These are phyloP conservation scores for Gracilaria gracilis DNA, from an alignment of 23 red algal species.

Conservation along the genomic window DNA sequence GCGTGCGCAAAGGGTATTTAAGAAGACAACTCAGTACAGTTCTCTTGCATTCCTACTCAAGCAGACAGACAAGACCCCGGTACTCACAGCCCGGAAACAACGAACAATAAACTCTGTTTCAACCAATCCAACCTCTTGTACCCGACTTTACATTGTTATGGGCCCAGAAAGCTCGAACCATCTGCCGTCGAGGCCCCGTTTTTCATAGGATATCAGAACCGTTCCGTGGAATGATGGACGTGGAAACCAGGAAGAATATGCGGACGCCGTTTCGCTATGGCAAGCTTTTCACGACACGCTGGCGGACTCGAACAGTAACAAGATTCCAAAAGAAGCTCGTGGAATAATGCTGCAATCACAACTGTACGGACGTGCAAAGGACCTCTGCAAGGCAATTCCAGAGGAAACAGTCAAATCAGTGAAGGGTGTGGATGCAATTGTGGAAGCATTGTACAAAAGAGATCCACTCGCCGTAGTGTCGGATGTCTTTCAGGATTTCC, in stretches of 20 bases:
- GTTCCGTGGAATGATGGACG: slow-evolving; percentile 5
- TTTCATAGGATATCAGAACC: background rate
- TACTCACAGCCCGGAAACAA: no score
- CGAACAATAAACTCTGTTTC: no score
- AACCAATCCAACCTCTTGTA: no score
- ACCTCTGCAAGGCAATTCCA: slow-evolving; percentile 31
- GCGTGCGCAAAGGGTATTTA: no score
- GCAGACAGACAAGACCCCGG: no score
- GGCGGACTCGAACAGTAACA: slow-evolving; percentile 22
- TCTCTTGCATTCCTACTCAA: no score
- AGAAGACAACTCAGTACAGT: no score
- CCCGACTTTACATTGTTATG: slow-evolving; percentile 9
- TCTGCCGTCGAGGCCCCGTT: background rate
- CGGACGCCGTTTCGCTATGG: slow-evolving; percentile 30
- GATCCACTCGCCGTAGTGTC: slow-evolving; percentile 42
- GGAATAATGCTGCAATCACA: slow-evolving; percentile 23
- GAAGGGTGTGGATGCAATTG: slow-evolving; percentile 16
- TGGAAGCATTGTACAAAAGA: slow-evolving; percentile 23
- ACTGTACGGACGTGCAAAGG: slow-evolving; percentile 2
- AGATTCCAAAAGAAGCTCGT: background rate
- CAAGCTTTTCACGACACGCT: background rate
- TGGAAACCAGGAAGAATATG: slow-evolving; percentile 9
- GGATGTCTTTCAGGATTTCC: slow-evolving; percentile 12
- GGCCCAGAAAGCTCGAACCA: slow-evolving; percentile 2
- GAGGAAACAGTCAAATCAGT: background rate